Base-by-base conservation (phyloP, 495 filamentous ascomycete species). In the Paragyromitra xinjiangensis region DNA sequence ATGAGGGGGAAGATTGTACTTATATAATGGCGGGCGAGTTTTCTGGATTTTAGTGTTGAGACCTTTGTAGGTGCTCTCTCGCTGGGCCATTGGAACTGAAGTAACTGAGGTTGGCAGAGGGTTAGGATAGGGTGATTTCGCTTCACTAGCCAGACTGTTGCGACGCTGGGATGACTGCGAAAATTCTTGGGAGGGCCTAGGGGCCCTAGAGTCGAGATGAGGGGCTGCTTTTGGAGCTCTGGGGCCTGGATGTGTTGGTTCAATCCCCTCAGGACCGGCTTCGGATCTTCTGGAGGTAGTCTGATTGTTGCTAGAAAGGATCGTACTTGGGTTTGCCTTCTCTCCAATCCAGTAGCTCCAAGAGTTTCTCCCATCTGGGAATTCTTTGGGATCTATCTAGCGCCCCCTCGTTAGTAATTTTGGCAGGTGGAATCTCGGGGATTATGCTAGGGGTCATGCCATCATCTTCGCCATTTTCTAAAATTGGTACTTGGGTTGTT, bases 321-420 rank as follows among this genome's bases (percentile, higher is more conserved):
- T 12, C 29, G 50, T 40, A 2, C n/a, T 29, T 24, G 24, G 5
- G 6, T 8, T 29, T 39, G 42, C n/a, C n/a, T 74, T 62, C 12
- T 22, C 64, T 22, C 64, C 34, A 50, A 14, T 74, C 64, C 64
- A 69, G 14, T 74, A 69, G 53, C 64, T 69, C 71, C 71, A 74
- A n/a, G 64, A 73, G 51, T 74, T 67, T 50, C 71, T 61, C n/a
- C 53, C 26, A 42, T 26, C n/a, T 69, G 11, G 16, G 2, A 22
- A 39, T 48, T 59, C 39, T 44, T 34, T 8, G 5, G n/a, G n/a
- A 6, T 37, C 71, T 69, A 48, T 4, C 19, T 7, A n/a, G 48
- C 24, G 12, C 24, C 11, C 14, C 14, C 19, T n/a, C 12, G 39
- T 68, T 37, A 74, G 40, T 45, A 44, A 3, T 26, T 58, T 69